phyloP scores from a whole-genome alignment of 2,329 filamentous ascomycete species.

The Pseudopithomyces maydicus region DNA sequence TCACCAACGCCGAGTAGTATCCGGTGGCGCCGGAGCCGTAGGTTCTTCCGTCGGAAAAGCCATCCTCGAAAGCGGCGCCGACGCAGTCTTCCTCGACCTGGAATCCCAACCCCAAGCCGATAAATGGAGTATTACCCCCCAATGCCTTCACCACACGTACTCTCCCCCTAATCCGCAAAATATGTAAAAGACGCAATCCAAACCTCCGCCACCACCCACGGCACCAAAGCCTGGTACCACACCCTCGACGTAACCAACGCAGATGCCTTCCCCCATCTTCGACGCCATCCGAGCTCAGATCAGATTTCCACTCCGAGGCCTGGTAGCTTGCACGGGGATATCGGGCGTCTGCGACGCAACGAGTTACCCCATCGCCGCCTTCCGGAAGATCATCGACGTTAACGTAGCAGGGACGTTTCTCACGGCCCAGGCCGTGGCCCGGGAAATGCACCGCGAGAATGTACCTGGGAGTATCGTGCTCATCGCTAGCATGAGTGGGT shows the following conservation, averaged over 20 bases:
- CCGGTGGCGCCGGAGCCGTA: conserved; percentile 34
- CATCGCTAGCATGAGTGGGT: conserved; percentile 46
- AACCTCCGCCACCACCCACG: conserved; percentile 8
- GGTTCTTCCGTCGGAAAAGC: conserved; percentile 27
- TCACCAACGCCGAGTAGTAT: conserved; percentile 16
- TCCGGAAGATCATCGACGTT: conserved; percentile 43
- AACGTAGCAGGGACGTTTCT: conserved; percentile 47
- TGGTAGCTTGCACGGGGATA: conserved; percentile 36
- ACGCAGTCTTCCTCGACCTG: conserved; percentile 29
- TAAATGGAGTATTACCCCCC: conserved; percentile 21
- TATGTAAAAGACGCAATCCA: conserved; percentile 10
- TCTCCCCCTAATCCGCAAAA: too few species aligned
- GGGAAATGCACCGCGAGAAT: conserved; percentile 34
- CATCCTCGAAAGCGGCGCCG: conserved; percentile 33
- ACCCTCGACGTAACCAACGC: conserved; percentile 29
- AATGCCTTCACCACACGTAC: too few species aligned
- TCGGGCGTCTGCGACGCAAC: conserved; percentile 38
- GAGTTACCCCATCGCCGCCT: conserved; percentile 38
- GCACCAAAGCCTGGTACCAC: conserved; percentile 21
- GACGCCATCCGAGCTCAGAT: conserved; percentile 11
- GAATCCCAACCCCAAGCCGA: neutral
- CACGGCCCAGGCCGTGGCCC: conserved; percentile 37
- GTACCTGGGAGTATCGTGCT: conserved; percentile 44
- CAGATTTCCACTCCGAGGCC: conserved; percentile 27
- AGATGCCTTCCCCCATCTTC: conserved; percentile 17